These are phyloP conservation scores for Syzygium malaccense DNA, from an alignment of 441 rosid genomes.

Conservation along the genomic window DNA sequence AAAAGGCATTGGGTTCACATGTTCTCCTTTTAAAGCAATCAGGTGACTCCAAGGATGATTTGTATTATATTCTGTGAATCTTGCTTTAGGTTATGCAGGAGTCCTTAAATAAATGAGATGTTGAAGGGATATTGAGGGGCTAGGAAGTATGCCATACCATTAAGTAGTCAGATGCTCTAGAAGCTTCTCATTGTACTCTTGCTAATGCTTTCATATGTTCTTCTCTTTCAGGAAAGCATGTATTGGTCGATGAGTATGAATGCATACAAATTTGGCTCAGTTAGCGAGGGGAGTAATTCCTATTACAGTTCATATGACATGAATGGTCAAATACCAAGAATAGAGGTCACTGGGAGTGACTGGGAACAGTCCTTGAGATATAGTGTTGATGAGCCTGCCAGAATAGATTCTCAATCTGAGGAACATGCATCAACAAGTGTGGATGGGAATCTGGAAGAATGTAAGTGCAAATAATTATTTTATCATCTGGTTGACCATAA, in stretches of 20 bases:
- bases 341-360: slow-evolving; percentile 43
- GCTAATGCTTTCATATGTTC: not conserved
- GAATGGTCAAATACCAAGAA: slow-evolving; percentile 51
- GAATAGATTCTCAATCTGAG: slow-evolving; percentile 26
- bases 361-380: slow-evolving; percentile 50
- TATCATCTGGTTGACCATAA: not conserved
- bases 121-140: not conserved
- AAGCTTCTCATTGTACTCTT: not conserved
- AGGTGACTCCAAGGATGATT: not conserved
- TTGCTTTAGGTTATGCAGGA: not conserved
- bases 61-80: not conserved
- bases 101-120: not conserved
- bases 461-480: slow-evolving; percentile 26
- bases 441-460: slow-evolving; percentile 50
- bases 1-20: not conserved
- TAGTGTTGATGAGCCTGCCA: slow-evolving; percentile 33
- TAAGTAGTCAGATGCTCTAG: not conserved
- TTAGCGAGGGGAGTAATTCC: slow-evolving; percentile 52
- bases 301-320: slow-evolving; percentile 51
- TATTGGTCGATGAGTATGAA: slow-evolving; percentile 68
- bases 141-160: not conserved
- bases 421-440: slow-evolving; percentile 27
- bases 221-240: slow-evolving; percentile 46
- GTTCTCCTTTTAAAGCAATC: not conserved
- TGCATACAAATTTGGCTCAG: slow-evolving; percentile 71